Percentiles rank a stretch among this genome's conserved stretches.
Conservation (phyloP, 2,329 filamentous ascomycete genomes). For the Exophiala dermatitidis region DNA sequence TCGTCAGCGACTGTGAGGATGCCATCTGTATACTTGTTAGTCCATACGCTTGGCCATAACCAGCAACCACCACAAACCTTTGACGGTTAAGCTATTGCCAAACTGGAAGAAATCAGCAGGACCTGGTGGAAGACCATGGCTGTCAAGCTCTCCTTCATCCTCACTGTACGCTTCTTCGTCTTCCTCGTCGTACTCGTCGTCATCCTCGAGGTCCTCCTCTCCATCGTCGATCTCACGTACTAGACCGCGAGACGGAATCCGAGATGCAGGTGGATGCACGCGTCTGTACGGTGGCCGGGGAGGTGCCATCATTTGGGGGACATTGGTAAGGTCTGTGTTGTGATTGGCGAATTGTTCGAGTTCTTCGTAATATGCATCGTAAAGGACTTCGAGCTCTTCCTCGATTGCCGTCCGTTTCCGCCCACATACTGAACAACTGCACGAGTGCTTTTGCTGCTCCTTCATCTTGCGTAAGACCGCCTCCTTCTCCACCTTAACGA, state of each 20-base stretch:
- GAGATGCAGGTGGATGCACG: constrained; percentile 37
- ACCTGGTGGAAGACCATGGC: constrained; percentile 57
- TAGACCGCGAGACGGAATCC: constrained; percentile 57
- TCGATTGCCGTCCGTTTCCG: constrained; percentile 95
- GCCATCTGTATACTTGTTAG: constrained; percentile 54
- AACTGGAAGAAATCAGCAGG: constrained; percentile 92
- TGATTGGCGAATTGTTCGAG: constrained; percentile 94
- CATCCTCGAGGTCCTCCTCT: constrained; percentile 50
- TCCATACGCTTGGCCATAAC: neutral
- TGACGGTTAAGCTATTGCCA: constrained; percentile 92
- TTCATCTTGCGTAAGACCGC: constrained; percentile 99
- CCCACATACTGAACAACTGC: constrained; percentile 94
- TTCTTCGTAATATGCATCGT: constrained; percentile 97
- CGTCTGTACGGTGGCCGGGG: constrained; percentile 46
- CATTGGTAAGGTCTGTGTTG: constrained; percentile 55
- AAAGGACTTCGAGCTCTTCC: constrained; percentile 92
- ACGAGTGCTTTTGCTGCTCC: constrained; percentile 98
- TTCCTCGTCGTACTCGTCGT: constrained; percentile 50
- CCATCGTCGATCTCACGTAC: constrained; percentile 53
- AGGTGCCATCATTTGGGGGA: constrained; percentile 60
- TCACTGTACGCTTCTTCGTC: constrained; percentile 63
- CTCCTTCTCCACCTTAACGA: constrained; percentile 98
- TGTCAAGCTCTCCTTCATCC: constrained; percentile 56
- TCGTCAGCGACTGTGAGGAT: constrained; percentile 98
- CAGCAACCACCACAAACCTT: constrained; percentile 48